A percentile compares a stretch with the other conserved stretches of the same genome.
phyloP scores from a whole-genome alignment of 139 green algal genomes.

The Chlorella sorokiniana region DNA sequence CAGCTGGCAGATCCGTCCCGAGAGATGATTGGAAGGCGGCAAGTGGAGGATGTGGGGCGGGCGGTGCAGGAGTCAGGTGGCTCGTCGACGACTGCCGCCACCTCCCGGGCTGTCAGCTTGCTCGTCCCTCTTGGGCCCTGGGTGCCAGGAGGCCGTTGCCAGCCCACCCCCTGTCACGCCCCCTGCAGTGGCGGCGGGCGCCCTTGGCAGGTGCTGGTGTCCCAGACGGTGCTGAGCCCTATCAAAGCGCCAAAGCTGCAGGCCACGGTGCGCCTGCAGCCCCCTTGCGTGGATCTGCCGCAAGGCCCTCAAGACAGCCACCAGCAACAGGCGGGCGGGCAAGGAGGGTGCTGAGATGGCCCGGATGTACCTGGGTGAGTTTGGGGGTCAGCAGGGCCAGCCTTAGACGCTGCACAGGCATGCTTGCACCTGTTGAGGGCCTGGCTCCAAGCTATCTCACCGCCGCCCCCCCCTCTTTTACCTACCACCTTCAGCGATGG shows the following conservation, averaged over 20 bases:
- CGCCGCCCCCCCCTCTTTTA: no score
- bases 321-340: slow-evolving; percentile 2
- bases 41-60: slow-evolving; percentile 15
- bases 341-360: slow-evolving; percentile 33
- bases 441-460: background rate
- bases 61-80: slow-evolving; percentile 22
- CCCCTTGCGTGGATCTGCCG: slow-evolving; percentile 8
- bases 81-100: background rate
- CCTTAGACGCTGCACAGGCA: no score
- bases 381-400: no score
- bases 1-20: slow-evolving; percentile 24
- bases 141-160: no score
- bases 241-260: slow-evolving; percentile 32
- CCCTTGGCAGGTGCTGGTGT: slow-evolving; percentile 25
- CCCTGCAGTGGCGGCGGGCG: background rate
- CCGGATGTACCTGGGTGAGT: slow-evolving; percentile 28
- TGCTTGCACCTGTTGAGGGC: no score
- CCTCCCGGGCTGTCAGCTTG: background rate
- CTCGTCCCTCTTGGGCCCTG: no score
- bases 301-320: slow-evolving; percentile 15
- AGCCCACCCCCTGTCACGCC: background rate
- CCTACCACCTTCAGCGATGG: background rate
- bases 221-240: slow-evolving; percentile 21
- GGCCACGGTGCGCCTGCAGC: slow-evolving; percentile 32
- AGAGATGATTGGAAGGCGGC: slow-evolving; percentile 21